phyloP scores from a whole-genome alignment of 345 rosid species.

The Aethionema arabicum region DNA sequence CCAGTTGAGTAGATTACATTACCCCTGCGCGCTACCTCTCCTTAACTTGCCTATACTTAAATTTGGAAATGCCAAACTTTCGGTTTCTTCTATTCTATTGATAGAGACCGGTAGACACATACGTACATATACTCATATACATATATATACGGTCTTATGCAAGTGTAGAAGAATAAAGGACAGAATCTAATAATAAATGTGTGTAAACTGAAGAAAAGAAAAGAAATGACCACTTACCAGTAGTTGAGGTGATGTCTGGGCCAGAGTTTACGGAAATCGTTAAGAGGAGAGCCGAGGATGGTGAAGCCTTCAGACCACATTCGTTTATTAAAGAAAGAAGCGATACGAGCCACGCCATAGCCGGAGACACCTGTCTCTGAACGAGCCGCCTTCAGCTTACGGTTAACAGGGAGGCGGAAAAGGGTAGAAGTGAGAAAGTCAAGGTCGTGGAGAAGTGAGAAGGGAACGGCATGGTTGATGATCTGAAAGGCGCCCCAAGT shows the following conservation, averaged over 20 bases:
- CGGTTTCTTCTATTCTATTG: constrained; percentile 24
- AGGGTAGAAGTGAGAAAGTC: constrained; percentile 55
- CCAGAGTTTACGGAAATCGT: constrained; percentile 72
- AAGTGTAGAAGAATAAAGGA: too few species aligned
- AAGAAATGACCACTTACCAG: constrained; percentile 55
- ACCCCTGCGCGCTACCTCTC: constrained; percentile 16
- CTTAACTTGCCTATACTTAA: constrained; percentile 17
- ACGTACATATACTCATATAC: neutral
- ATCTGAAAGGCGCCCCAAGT: constrained; percentile 78
- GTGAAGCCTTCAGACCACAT: constrained; percentile 99
- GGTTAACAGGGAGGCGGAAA: constrained; percentile 59
- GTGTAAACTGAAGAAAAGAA: constrained; percentile 37
- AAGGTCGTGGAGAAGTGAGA: constrained; percentile 42
- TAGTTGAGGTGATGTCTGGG: constrained; percentile 51
- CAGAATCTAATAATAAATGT: neutral
- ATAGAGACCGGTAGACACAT: neutral
- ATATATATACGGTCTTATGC: constrained; percentile 13
- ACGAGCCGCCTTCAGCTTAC: constrained; percentile 59
- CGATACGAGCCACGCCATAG: constrained; percentile 69
- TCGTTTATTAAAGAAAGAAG: constrained; percentile 60
- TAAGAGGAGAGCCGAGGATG: constrained; percentile 58
- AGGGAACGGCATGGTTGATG: constrained; percentile 57
- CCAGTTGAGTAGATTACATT: constrained; percentile 33
- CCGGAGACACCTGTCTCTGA: constrained; percentile 56
- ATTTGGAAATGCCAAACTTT: constrained; percentile 22